Conservation (phyloP, 163 green algal species). For the Scenedesmus sp. region DNA sequence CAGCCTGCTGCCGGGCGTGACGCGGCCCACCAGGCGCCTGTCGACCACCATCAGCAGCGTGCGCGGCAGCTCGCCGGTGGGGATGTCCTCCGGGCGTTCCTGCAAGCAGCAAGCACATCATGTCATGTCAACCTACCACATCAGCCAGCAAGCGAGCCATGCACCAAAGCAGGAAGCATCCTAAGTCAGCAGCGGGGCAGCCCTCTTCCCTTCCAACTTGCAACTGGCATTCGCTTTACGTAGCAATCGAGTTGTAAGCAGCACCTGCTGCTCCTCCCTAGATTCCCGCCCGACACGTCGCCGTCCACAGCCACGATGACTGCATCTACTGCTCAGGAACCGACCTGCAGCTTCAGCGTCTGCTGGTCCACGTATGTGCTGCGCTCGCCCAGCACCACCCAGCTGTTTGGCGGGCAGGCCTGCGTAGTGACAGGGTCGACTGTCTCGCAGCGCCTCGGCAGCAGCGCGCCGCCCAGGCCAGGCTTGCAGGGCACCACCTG, state of each 20-base stretch:
- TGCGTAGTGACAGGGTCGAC: neutral
- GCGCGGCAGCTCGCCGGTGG: slow-evolving; percentile 95
- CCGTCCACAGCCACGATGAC: too few species aligned
- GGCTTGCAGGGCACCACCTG: slow-evolving; percentile 84
- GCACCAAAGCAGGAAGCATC: too few species aligned
- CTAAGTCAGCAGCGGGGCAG: too few species aligned
- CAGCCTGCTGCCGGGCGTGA: slow-evolving; percentile 95
- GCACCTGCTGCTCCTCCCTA: too few species aligned
- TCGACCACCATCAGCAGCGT: slow-evolving; percentile 92
- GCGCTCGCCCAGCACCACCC: slow-evolving; percentile 83
- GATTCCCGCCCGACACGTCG: neutral
- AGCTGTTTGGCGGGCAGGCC: slow-evolving; percentile 56
- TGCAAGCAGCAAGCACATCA: slow-evolving; percentile 56
- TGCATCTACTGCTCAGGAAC: neutral
- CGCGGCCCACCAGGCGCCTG: slow-evolving; percentile 83
- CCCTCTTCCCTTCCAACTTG: too few species aligned
- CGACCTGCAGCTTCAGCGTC: slow-evolving; percentile 97
- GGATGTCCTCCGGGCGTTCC: slow-evolving; percentile 97
- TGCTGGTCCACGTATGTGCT: slow-evolving; percentile 97
- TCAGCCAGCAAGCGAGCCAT: neutral
- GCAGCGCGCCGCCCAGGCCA: slow-evolving; percentile 85
- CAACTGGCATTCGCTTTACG: too few species aligned
- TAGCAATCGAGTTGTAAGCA: too few species aligned
- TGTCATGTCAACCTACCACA: too few species aligned
- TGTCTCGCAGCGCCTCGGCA: slow-evolving; percentile 73